Percentiles rank a stretch among this genome's conserved stretches.
phyloP scores from a whole-genome alignment of 2,329 filamentous ascomycete genomes.

The Massarina eburnea region DNA sequence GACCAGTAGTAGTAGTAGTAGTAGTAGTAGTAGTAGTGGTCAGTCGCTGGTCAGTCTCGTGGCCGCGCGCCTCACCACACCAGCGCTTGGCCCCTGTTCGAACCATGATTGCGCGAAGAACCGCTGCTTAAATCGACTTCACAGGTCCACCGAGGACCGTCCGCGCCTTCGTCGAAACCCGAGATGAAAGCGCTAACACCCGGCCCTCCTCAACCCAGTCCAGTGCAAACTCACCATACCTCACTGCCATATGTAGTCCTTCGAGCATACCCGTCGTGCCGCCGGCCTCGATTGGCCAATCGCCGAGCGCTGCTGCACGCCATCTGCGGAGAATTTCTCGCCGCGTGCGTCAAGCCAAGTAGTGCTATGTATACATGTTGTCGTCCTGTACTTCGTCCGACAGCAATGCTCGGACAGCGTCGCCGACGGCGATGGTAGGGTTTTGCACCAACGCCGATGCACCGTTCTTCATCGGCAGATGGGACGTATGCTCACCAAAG shows the following conservation, averaged over 20 bases:
- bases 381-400: constrained; percentile 33
- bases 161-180: constrained; percentile 29
- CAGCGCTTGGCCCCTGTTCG: constrained; percentile 29
- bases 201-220: constrained; percentile 16
- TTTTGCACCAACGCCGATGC: constrained; percentile 30
- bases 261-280: constrained; percentile 22
- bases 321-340: constrained; percentile 29
- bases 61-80: constrained; percentile 40
- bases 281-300: constrained; percentile 26
- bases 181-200: constrained; percentile 35
- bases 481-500: constrained; percentile 76
- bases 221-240: constrained; percentile 23
- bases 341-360: constrained; percentile 11
- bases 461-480: constrained; percentile 34
- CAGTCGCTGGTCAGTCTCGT: constrained; percentile 33
- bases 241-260: constrained; percentile 22
- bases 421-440: constrained; percentile 43
- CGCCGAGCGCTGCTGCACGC: constrained; percentile 18
- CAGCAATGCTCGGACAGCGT: constrained; percentile 33
- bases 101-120: constrained; percentile 29
- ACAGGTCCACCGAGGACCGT: constrained; percentile 27
- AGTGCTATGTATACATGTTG: constrained; percentile 20
- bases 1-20: too few relatives aligned
- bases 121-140: constrained; percentile 25
- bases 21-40: too few relatives aligned